These are phyloP conservation scores for Aspergillus ibericus DNA, from an alignment of 2,329 filamentous ascomycete species.

Conservation along the genomic window DNA sequence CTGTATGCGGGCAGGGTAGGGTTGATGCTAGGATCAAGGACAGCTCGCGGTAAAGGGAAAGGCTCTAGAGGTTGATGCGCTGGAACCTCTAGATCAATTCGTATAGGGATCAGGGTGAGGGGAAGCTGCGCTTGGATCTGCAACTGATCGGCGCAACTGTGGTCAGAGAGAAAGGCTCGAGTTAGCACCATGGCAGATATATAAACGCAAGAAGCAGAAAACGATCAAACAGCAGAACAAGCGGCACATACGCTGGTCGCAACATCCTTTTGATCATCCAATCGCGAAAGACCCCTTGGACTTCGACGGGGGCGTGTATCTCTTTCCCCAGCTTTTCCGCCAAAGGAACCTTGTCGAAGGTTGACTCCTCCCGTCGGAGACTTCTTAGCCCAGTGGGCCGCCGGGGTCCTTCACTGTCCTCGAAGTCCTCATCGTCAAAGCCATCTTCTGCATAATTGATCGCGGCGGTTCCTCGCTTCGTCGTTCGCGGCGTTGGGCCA, in stretches of 20 bases:
- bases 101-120: slow-evolving; percentile 88
- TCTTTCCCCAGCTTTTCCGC: slow-evolving; percentile 83
- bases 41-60: slow-evolving; percentile 46
- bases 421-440: slow-evolving; percentile 71
- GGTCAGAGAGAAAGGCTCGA: slow-evolving; percentile 3
- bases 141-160: slow-evolving; percentile 58
- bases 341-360: slow-evolving; percentile 63
- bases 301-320: slow-evolving; percentile 70
- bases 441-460: slow-evolving; percentile 99
- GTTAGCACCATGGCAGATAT: slow-evolving; percentile 9
- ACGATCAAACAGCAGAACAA: not conserved
- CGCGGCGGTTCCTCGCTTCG: slow-evolving; percentile 91
- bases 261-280: slow-evolving; percentile 79
- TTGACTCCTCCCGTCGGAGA: slow-evolving; percentile 72
- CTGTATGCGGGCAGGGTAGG: slow-evolving; percentile 76
- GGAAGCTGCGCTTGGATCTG: slow-evolving; percentile 73
- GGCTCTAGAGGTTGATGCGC: slow-evolving; percentile 57
- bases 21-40: slow-evolving; percentile 51
- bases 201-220: slow-evolving; percentile 10
- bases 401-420: slow-evolving; percentile 66
- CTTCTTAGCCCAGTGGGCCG: slow-evolving; percentile 79
- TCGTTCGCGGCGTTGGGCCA: slow-evolving; percentile 74
- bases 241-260: slow-evolving; percentile 43
- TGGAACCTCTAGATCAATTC: slow-evolving; percentile 90
- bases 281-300: slow-evolving; percentile 90